Evolutionary conservation across 179 eudicot species (phyloP).

Genomic region (Dionaea muscipula): DNA sequence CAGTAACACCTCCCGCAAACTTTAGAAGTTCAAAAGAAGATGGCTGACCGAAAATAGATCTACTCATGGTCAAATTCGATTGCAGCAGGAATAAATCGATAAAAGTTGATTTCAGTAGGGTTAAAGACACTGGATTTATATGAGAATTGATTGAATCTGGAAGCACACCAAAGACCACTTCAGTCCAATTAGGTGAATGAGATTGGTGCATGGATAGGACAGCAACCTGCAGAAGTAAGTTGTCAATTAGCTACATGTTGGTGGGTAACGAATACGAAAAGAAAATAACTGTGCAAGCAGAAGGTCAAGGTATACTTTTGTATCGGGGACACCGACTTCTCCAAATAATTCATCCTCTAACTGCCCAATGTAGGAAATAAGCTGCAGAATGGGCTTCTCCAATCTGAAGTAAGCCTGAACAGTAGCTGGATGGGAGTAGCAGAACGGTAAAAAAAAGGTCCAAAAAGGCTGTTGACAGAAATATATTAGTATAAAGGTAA

Average conservation of each 20-base stretch:
- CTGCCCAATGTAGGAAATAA: slow-evolving; percentile 28
- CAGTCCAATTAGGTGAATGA: slow-evolving; percentile 24
- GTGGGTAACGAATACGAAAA: background rate
- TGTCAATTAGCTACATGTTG: slow-evolving; percentile 1
- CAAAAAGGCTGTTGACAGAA: too few species aligned
- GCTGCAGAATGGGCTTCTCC: slow-evolving; percentile 32
- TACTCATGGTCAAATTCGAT: slow-evolving; percentile 33
- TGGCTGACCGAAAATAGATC: slow-evolving; percentile 36
- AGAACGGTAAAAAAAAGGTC: background rate
- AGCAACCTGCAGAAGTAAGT: slow-evolving; percentile 27
- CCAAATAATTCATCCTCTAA: slow-evolving; percentile 38
- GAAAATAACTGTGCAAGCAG: slow-evolving; percentile 3
- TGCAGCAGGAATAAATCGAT: slow-evolving; percentile 31
- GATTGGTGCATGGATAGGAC: slow-evolving; percentile 40
- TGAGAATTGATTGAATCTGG: slow-evolving; percentile 26
- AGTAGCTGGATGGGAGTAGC: slow-evolving; percentile 23
- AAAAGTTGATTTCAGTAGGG: slow-evolving; percentile 33
- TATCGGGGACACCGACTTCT: slow-evolving; percentile 37
- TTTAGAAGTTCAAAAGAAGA: slow-evolving; percentile 36
- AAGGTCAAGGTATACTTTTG: slow-evolving; percentile 27
- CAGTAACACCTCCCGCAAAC: slow-evolving; percentile 39
- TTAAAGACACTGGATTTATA: slow-evolving; percentile 27
- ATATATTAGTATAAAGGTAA: too few species aligned
- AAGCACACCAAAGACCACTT: slow-evolving; percentile 46
- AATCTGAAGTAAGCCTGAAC: slow-evolving; percentile 39